These are phyloP conservation scores for Psilocybe cubensis DNA, from an alignment of 768 basidiomycete genomes.

Conservation along the genomic window DNA sequence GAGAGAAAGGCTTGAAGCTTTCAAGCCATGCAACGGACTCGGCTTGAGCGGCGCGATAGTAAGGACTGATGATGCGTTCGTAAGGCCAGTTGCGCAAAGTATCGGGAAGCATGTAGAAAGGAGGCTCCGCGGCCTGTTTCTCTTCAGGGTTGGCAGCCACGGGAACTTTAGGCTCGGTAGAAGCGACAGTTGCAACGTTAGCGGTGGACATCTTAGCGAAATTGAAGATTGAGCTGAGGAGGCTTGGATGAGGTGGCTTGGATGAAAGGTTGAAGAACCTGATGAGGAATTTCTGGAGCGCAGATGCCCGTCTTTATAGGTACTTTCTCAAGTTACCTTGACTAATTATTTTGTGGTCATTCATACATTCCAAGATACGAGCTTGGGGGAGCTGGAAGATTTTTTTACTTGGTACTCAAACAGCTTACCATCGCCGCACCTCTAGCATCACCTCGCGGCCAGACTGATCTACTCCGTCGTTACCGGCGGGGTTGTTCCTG, in stretches of 20 bases:
- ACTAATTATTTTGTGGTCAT: background rate
- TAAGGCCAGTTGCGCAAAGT: conserved; percentile 14
- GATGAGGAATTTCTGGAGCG: background rate
- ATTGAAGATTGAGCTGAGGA: background rate
- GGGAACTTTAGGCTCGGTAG: background rate
- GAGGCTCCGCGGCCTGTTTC: background rate
- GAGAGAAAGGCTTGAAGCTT: conserved; percentile 3
- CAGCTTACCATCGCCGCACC: background rate
- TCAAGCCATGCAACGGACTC: conserved; percentile 11
- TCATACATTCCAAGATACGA: background rate
- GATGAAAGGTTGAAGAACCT: background rate
- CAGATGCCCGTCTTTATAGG: background rate
- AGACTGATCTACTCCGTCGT: background rate
- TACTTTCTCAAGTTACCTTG: background rate
- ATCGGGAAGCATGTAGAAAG: conserved; percentile 9
- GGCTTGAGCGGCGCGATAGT: conserved; percentile 4
- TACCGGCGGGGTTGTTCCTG: background rate
- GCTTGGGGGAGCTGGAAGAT: background rate
- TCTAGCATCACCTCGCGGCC: background rate
- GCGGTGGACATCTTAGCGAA: background rate
- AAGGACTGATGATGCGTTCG: conserved; percentile 11
- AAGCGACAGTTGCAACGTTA: background rate
- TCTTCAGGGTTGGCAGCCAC: background rate
- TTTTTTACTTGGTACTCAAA: background rate
- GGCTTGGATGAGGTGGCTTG: background rate